Conservation (phyloP, 768 basidiomycete genomes). For the Cystobasidium onofrii region DNA sequence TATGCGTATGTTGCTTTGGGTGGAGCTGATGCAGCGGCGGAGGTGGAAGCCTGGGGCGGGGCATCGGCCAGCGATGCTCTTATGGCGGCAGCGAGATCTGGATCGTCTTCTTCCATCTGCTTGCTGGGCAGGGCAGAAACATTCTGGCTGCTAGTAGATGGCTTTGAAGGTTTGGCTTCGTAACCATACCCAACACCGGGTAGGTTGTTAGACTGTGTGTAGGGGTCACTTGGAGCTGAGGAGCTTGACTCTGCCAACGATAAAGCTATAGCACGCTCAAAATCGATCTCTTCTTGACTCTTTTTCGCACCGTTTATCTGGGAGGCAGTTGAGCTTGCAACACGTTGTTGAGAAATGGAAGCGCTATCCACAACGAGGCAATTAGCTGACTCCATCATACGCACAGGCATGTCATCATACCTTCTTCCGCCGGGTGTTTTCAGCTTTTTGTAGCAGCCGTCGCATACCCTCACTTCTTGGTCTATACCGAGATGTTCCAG, state of each 20-base stretch:
- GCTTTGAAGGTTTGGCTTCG: conserved; percentile 48
- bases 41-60: conserved; percentile 30
- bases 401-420: conserved; percentile 48
- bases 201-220: neutral
- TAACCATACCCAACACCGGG: conserved; percentile 50
- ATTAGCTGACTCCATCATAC: too few species aligned
- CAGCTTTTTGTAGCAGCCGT: conserved; percentile 74
- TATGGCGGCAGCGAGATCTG: conserved; percentile 84
- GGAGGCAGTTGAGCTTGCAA: conserved; percentile 44
- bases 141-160: conserved; percentile 23
- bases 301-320: conserved; percentile 43
- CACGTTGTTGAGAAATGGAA: neutral
- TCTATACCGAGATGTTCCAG: conserved; percentile 89
- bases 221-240: conserved; percentile 58
- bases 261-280: conserved; percentile 85
- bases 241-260: conserved; percentile 72
- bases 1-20: conserved; percentile 46
- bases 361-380: too few species aligned
- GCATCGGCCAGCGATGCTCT: conserved; percentile 83
- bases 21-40: conserved; percentile 46
- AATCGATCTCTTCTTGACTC: conserved; percentile 60
- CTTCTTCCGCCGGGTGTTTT: conserved; percentile 41
- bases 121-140: conserved; percentile 34
- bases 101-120: conserved; percentile 73
- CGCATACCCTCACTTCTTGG: conserved; percentile 88